Conservation (phyloP, 2,329 filamentous ascomycete genomes). For the Penicillium capsulatum region DNA sequence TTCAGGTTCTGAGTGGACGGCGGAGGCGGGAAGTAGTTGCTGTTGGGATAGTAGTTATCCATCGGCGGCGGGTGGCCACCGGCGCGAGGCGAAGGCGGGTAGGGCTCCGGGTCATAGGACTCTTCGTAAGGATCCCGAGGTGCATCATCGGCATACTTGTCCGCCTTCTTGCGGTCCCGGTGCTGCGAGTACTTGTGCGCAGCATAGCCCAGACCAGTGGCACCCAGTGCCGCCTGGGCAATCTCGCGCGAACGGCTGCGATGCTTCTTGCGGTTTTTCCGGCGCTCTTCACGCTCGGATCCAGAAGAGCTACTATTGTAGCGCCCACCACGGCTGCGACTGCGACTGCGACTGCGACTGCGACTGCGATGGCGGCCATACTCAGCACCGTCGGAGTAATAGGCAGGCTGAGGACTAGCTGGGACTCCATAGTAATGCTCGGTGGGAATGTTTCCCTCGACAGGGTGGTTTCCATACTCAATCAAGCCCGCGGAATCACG, state of each 20-base stretch:
- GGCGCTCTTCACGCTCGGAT: constrained; percentile 34
- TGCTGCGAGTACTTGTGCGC: constrained; percentile 56
- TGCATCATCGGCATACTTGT: constrained; percentile 38
- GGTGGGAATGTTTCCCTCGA: constrained; percentile 52
- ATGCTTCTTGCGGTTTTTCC: constrained; percentile 33
- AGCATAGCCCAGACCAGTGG: constrained; percentile 54
- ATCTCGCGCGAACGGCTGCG: constrained; percentile 43
- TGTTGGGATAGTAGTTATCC: constrained; percentile 40
- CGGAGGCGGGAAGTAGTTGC: constrained; percentile 43
- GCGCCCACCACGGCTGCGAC: constrained; percentile 30
- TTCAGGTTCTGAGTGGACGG: constrained; percentile 30
- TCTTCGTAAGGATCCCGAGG: constrained; percentile 41
- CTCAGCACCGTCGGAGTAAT: constrained; percentile 42
- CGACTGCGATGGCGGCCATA: constrained; percentile 45
- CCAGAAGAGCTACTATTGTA: constrained; percentile 35
- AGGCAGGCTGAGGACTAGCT: constrained; percentile 32
- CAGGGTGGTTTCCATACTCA: constrained; percentile 61
- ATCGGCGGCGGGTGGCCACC: constrained; percentile 29
- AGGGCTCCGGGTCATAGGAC: constrained; percentile 38
- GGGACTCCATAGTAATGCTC: constrained; percentile 47
- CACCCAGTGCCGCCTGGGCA: constrained; percentile 55
- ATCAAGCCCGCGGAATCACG: constrained; percentile 52
- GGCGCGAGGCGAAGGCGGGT: constrained; percentile 35
- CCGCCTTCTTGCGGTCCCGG: constrained; percentile 54
- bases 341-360: constrained; percentile 41